phyloP scores from a whole-genome alignment of 2,329 filamentous ascomycete species.

The Tolypocladium ophioglossoides region DNA sequence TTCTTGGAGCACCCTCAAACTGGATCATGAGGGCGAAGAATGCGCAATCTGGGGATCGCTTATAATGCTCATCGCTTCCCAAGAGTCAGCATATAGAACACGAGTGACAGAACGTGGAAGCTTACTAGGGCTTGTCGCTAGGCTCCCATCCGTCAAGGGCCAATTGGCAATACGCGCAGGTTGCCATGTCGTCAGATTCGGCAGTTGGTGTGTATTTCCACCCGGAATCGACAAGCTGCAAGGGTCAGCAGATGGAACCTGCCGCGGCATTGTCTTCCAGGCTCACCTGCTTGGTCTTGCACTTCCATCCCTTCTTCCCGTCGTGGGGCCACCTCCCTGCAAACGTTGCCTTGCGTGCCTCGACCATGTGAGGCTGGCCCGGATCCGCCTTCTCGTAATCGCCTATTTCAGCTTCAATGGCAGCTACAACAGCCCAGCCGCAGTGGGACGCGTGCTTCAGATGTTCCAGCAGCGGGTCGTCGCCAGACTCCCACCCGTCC shows the following conservation, averaged over 20 bases:
- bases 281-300: conserved; percentile 73
- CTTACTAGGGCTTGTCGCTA: conserved; percentile 77
- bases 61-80: conserved; percentile 71
- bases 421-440: conserved; percentile 71
- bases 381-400: conserved; percentile 65
- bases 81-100: conserved; percentile 11
- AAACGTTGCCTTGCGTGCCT: conserved; percentile 77
- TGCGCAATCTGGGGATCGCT: conserved; percentile 65
- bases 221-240: conserved; percentile 77
- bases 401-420: conserved; percentile 49
- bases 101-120: conserved; percentile 4
- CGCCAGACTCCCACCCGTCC: conserved; percentile 84
- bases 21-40: conserved; percentile 66
- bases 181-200: conserved; percentile 80
- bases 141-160: conserved; percentile 93
- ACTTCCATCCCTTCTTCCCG: conserved; percentile 75
- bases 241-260: conserved; percentile 1
- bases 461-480: conserved; percentile 78
- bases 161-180: conserved; percentile 82
- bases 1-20: conserved; percentile 36
- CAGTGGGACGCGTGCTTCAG: conserved; percentile 72
- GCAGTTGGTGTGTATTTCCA: conserved; percentile 86
- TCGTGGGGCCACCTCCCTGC: conserved; percentile 83
- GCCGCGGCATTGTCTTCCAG: not conserved
- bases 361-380: conserved; percentile 55